phyloP scores from a whole-genome alignment of 2,329 filamentous ascomycete genomes.

The Lasiodiplodia citricola region DNA sequence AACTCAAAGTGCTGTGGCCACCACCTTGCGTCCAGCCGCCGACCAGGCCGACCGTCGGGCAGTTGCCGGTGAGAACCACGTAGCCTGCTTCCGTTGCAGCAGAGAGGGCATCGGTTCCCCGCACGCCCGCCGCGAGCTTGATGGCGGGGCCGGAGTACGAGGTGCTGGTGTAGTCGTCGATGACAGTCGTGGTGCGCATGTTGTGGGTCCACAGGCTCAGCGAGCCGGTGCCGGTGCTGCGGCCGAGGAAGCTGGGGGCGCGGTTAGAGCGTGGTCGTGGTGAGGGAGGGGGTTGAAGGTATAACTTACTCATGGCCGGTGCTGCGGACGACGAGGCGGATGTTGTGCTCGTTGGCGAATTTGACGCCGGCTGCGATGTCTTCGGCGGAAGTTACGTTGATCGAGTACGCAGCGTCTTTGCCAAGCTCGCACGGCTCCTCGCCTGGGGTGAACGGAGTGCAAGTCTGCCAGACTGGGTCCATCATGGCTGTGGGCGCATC shows the following conservation, averaged over 20 bases:
- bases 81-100: slow-evolving; percentile 33
- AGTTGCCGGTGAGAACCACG: slow-evolving; percentile 38
- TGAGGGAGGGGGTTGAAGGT: too few species aligned
- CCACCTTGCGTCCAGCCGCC: slow-evolving; percentile 42
- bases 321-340: slow-evolving; percentile 44
- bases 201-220: slow-evolving; percentile 45
- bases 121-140: slow-evolving; percentile 39
- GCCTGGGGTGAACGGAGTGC: slow-evolving; percentile 9
- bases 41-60: slow-evolving; percentile 40
- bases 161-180: slow-evolving; percentile 35
- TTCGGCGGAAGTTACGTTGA: background rate
- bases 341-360: slow-evolving; percentile 39
- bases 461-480: slow-evolving; percentile 14
- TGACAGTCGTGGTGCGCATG: slow-evolving; percentile 39
- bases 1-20: slow-evolving; percentile 33
- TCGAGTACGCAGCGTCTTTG: background rate
- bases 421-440: slow-evolving; percentile 3
- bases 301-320: slow-evolving; percentile 42
- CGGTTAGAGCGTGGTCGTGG: slow-evolving; percentile 10
- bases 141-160: slow-evolving; percentile 37
- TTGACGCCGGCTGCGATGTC: slow-evolving; percentile 32
- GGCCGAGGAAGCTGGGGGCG: slow-evolving; percentile 35
- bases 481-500: slow-evolving; percentile 1
- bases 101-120: slow-evolving; percentile 38
- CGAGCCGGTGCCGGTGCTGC: slow-evolving; percentile 40